A percentile compares a stretch with the other conserved stretches of the same genome.
These are phyloP conservation scores for Picea abies DNA, from an alignment of 83 land plant species.

Conservation along the genomic window DNA sequence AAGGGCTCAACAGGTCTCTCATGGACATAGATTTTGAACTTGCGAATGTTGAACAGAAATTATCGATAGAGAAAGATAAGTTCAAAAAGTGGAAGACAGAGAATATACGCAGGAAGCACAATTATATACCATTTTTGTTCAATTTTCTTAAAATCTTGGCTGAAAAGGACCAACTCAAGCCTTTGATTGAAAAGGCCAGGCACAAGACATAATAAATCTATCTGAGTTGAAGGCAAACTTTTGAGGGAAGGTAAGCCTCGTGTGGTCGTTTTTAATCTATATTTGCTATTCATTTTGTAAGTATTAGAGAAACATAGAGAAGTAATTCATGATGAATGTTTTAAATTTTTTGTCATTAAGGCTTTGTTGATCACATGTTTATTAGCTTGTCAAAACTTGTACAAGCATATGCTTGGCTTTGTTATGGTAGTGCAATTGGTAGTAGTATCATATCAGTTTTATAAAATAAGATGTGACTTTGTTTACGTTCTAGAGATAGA, in stretches of 20 bases:
- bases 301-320: no score
- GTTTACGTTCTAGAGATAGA: no score
- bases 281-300: no score
- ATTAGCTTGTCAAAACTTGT: no score
- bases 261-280: no score
- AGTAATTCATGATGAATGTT: no score
- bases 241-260: background rate
- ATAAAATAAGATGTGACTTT: no score
- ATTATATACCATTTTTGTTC: slow-evolving; percentile 95
- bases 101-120: slow-evolving; percentile 93
- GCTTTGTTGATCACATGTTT: no score
- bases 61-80: slow-evolving; percentile 91
- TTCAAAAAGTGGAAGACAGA: slow-evolving; percentile 98
- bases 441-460: no score
- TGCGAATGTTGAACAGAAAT: slow-evolving; percentile 71
- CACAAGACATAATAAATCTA: slow-evolving; percentile 54
- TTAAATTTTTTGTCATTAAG: no score
- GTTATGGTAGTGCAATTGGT: no score
- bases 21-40: slow-evolving; percentile 76
- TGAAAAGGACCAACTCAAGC: slow-evolving; percentile 96
- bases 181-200: slow-evolving; percentile 94
- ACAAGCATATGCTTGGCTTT: no score
- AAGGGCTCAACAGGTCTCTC: slow-evolving; percentile 52
- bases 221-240: background rate
- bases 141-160: slow-evolving; percentile 95